A percentile compares a stretch with the other conserved stretches of the same genome.
These are phyloP conservation scores for Neoarthrinium moseri DNA, from an alignment of 2,329 filamentous ascomycete genomes.

Conservation along the genomic window DNA sequence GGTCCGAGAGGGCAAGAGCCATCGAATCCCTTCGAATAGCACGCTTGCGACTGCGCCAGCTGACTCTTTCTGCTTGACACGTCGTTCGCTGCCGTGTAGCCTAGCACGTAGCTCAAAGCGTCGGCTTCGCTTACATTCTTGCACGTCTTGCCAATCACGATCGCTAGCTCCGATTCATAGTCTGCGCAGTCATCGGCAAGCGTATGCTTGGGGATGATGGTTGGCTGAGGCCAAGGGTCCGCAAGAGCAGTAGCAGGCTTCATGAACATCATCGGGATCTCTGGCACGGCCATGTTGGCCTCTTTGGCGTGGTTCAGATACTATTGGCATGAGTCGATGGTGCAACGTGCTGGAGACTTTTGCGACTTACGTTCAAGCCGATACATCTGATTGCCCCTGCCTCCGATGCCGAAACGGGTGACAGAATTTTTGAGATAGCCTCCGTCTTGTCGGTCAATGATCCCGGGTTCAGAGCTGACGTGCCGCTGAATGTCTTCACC, in stretches of 20 bases:
- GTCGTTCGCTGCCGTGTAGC: conserved; percentile 64
- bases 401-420: conserved; percentile 45
- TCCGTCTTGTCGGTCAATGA: conserved; percentile 41
- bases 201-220: conserved; percentile 52
- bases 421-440: conserved; percentile 47
- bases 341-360: too few relatives aligned
- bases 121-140: conserved; percentile 54
- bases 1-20: conserved; percentile 54
- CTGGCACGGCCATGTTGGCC: conserved; percentile 49
- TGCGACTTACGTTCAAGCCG: conserved; percentile 49
- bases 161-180: not conserved
- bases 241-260: conserved; percentile 55
- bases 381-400: conserved; percentile 59
- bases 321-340: conserved; percentile 22
- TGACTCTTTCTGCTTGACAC: conserved; percentile 59
- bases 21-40: conserved; percentile 60
- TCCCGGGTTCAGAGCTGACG: conserved; percentile 55
- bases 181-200: conserved; percentile 48
- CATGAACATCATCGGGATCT: conserved; percentile 54
- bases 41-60: conserved; percentile 53
- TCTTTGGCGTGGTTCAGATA: conserved; percentile 41
- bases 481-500: conserved; percentile 56
- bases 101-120: conserved; percentile 59
- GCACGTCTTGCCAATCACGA: not conserved
- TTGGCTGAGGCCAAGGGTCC: conserved; percentile 52